Evolutionary conservation across 345 rosid genomes (phyloP).

Genomic region (Gossypium arboreum): DNA sequence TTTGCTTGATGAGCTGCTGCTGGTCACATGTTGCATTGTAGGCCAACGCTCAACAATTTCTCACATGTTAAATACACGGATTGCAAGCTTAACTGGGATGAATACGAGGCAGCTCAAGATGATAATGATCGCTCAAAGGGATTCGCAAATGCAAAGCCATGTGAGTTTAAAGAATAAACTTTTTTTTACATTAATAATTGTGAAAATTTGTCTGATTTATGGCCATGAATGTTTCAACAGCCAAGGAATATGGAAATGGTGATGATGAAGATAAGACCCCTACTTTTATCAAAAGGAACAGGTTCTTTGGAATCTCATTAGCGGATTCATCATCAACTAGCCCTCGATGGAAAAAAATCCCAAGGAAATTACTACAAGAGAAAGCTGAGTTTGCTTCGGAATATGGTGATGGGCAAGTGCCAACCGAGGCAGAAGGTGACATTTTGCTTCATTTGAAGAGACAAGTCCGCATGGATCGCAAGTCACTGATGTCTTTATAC

Average conservation of each 20-base stretch:
- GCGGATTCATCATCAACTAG: constrained; percentile 62
- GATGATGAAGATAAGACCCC: constrained; percentile 57
- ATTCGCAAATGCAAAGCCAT: constrained; percentile 22
- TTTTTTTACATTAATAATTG: no score
- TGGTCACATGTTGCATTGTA: no score
- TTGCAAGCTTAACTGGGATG: constrained; percentile 35
- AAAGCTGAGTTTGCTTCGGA: constrained; percentile 47
- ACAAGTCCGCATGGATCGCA: constrained; percentile 72
- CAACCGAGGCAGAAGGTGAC: constrained; percentile 45
- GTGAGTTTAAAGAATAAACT: constrained; percentile 8
- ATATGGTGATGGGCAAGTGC: constrained; percentile 23
- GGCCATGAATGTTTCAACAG: constrained; percentile 20
- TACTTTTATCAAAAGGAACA: constrained; percentile 40
- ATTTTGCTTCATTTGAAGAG: constrained; percentile 63
- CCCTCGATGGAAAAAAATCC: constrained; percentile 46
- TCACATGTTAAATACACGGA: constrained; percentile 34
- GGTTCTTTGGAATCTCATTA: constrained; percentile 67
- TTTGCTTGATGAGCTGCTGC: no score
- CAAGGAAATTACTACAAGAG: constrained; percentile 48
- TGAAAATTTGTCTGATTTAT: no score
- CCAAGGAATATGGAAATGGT: constrained; percentile 38
- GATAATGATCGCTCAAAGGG: constrained; percentile 28
- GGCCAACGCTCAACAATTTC: neutral
- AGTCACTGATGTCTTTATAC: constrained; percentile 72
- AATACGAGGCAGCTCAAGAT: constrained; percentile 30